Base-by-base conservation (phyloP, 2,329 filamentous ascomycete species). In the Aspergillus thermomutatus region DNA sequence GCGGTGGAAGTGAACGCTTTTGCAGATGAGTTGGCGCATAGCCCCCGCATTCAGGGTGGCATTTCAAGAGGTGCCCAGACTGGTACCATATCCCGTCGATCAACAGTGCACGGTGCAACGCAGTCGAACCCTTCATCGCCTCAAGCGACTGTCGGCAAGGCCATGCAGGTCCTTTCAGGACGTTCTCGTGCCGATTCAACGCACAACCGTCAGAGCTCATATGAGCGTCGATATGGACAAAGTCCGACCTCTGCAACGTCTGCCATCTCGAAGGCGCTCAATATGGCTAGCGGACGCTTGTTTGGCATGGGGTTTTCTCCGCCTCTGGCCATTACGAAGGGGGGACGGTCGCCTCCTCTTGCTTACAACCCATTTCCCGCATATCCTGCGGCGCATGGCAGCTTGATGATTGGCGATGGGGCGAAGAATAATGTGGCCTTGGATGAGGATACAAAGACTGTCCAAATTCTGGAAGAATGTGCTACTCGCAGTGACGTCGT, bases 1-100 rank as follows among this genome's bases (percentile, higher is more conserved):
- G 89, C 92, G 21, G 92, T 99, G 10, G 93, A 97, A 73, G 93
- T 99, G 51, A 97, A 99, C 72, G 94, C 94, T 2, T 89, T 99
- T 67, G 94, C 94, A 23, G 94, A 99, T 73, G 93, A 97, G 75
- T 80, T 99, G 69, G 92, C 91, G 47, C 89, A 92, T 52, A 93
- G 90, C 67, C 89, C 90, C 49, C 86, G 86, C 50, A 76, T 87
- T 23, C 82, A 84, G 62, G 75, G 75, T 47, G 72, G 69, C 25
- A 71, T 80, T 58, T 72, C 82, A 74, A 25, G 70, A 77, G 80
- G 83, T 45, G 79, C 82, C 5, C 83, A 86, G 60, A 77, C 84
- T 8, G 84, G 84, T 9, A 80, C 84, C 23, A 85, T 94, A 68
- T 78, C 88, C 46, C 87, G 92, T 55, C 85, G 92, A 63, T 85